Base-by-base conservation (phyloP, 1,284 basidiomycete species). In the Cryptococcus amylolentus region DNA sequence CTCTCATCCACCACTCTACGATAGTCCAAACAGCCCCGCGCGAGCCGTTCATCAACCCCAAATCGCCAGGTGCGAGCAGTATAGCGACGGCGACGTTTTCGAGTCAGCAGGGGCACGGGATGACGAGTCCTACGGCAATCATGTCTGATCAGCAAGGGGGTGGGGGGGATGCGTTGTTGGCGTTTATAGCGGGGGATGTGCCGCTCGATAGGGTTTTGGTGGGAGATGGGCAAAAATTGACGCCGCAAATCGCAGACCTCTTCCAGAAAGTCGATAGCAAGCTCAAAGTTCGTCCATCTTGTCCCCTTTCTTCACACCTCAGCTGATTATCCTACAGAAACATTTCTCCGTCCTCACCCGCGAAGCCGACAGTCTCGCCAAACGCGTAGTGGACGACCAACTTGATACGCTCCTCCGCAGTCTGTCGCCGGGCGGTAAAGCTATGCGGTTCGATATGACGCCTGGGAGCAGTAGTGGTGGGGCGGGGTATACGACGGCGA, bases 261-360 rank as follows among this genome's bases (percentile, higher is more conserved):
- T 73, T 79, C 5, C 37, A 68, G 47, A 80, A 80, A 63, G 69
- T 75, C 6, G 79, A 80, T 61, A 55, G 62, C n/a, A 71, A 68
- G 57, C 59, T 80, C 8, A 79, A 77, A 66, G 78, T 79, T 54
- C 54, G 65, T 39, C 8, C 9, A 31, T 42, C 26, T 40, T 10
- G 23, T 42, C 43, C 20, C 8, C 42, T 42, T 51, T 10, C 7
- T 35, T n/a, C 49, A 23, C 16, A 16, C 47, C 38, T 18, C n/a
- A 20, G 31, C 31, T 35, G 7, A 35, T 10, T 35, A 8, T 8
- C n/a, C 27, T 42, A 23, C 49, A 78, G 76, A 79, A 79, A 70
- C 68, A 78, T 60, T 74, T 77, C 53, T 63, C 66, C 1, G 45
- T 60, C 5, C 61, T 80, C 0, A 57, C 75, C 4, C 69, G 75